These are phyloP conservation scores for Fusarium sp. DNA, from an alignment of 2,329 filamentous ascomycete genomes.

Conservation along the genomic window DNA sequence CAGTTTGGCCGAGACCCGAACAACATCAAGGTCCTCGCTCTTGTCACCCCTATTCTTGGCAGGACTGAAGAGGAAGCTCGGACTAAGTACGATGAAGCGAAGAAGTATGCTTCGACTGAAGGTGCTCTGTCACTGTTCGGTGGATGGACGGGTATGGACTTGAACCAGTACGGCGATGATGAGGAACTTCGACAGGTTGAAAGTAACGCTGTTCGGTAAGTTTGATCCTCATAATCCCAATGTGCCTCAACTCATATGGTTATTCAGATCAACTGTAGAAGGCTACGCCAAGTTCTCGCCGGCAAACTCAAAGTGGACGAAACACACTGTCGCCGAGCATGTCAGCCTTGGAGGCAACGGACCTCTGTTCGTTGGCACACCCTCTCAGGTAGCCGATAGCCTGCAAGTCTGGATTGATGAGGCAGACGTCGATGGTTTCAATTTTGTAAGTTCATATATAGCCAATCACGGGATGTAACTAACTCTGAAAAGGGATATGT, in stretches of 20 bases:
- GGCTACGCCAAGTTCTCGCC: slow-evolving; percentile 66
- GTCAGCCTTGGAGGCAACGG: slow-evolving; percentile 75
- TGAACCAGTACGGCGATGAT: slow-evolving; percentile 68
- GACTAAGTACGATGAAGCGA: slow-evolving; percentile 69
- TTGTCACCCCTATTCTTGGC: slow-evolving; percentile 72
- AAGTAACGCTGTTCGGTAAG: slow-evolving; percentile 65
- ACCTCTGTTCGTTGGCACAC: slow-evolving; percentile 70
- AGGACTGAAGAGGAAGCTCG: slow-evolving; percentile 72
- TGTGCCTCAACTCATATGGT: neutral
- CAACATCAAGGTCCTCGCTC: slow-evolving; percentile 73
- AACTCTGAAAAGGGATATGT: slow-evolving; percentile 62
- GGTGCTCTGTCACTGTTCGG: slow-evolving; percentile 77
- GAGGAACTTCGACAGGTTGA: slow-evolving; percentile 70
- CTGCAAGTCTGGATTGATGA: slow-evolving; percentile 74
- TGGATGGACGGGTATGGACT: slow-evolving; percentile 73
- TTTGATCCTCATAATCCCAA: neutral
- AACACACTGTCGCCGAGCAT: slow-evolving; percentile 73
- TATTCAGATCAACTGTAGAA: slow-evolving; percentile 60
- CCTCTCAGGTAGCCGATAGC: slow-evolving; percentile 71
- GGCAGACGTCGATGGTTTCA: slow-evolving; percentile 79
- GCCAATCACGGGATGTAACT: neutral
- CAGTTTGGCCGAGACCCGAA: slow-evolving; percentile 65
- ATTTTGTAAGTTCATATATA: slow-evolving; percentile 63
- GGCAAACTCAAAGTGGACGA: slow-evolving; percentile 74
- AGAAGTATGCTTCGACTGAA: slow-evolving; percentile 66